Conservation (phyloP, 208 protist species). For the Leishmania tarentolae region DNA sequence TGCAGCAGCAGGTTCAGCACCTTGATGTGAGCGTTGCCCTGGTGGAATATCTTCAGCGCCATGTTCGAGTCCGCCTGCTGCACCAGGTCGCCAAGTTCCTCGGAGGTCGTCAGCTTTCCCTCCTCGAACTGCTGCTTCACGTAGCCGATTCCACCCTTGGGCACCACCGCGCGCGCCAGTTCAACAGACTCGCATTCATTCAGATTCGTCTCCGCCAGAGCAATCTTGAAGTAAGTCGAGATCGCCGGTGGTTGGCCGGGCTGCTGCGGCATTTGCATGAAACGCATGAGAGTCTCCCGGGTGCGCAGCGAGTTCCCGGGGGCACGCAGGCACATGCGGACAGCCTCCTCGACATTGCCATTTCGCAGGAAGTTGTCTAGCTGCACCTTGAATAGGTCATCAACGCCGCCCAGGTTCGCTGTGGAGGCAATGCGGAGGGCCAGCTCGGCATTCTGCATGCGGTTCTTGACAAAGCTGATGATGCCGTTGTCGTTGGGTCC, state of each 20-base stretch:
- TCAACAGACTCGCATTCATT: slow-evolving; percentile 98
- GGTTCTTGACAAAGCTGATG: slow-evolving; percentile 96
- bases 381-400: slow-evolving; percentile 96
- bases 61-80: slow-evolving; percentile 88
- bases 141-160: slow-evolving; percentile 85
- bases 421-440: slow-evolving; percentile 96
- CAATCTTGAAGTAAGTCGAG: slow-evolving; percentile 98
- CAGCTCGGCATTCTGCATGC: slow-evolving; percentile 93
- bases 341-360: slow-evolving; percentile 95
- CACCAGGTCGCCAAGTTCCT: slow-evolving; percentile 99
- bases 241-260: slow-evolving; percentile 94
- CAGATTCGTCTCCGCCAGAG: slow-evolving; percentile 96
- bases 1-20: slow-evolving; percentile 95
- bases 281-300: slow-evolving; percentile 95
- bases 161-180: slow-evolving; percentile 95
- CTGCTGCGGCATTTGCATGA: slow-evolving; percentile 77
- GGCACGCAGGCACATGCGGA: slow-evolving; percentile 95
- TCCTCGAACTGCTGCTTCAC: slow-evolving; percentile 99
- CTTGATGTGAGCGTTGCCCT: slow-evolving; percentile 93
- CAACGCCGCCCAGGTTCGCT: slow-evolving; percentile 97
- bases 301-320: slow-evolving; percentile 96
- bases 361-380: slow-evolving; percentile 95
- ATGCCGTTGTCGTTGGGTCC: slow-evolving; percentile 96
- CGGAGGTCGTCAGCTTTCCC: slow-evolving; percentile 98
- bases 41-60: slow-evolving; percentile 98